Evolutionary conservation across 176 grass and related monocot species (phyloP).

Genomic region (Oryza glaberrima): DNA sequence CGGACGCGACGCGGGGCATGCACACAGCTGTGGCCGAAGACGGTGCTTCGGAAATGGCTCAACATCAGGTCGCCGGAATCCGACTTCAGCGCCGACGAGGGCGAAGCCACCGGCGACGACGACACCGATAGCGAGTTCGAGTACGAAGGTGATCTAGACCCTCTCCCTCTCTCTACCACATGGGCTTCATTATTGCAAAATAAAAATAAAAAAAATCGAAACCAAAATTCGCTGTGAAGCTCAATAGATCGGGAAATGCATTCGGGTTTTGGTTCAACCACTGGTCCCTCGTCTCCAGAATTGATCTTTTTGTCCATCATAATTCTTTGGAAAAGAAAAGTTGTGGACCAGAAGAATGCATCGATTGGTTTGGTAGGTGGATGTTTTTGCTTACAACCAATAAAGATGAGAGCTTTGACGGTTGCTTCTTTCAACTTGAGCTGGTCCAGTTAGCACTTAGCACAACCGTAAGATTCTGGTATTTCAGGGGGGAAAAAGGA

Average conservation of each 20-base stretch:
- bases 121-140: slow-evolving; percentile 77
- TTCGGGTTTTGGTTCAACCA: slow-evolving; percentile 8
- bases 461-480: neutral
- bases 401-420: neutral
- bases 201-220: too few species aligned
- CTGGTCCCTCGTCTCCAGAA: neutral
- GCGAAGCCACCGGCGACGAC: slow-evolving; percentile 69
- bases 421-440: neutral
- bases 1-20: slow-evolving; percentile 26
- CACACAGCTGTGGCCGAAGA: slow-evolving; percentile 98
- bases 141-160: slow-evolving; percentile 57
- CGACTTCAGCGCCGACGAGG: slow-evolving; percentile 94
- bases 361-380: neutral
- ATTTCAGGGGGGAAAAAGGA: neutral
- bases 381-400: slow-evolving; percentile 1
- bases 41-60: slow-evolving; percentile 91
- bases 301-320: neutral
- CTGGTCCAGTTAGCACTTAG: neutral
- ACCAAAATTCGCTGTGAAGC: neutral
- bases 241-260: neutral
- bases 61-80: slow-evolving; percentile 85
- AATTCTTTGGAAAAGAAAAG: neutral
- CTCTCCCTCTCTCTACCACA: neutral
- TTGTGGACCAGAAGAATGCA: neutral
- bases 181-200: neutral